These are phyloP conservation scores for Peziza echinospora DNA, from an alignment of 495 filamentous ascomycete species.

Conservation along the genomic window DNA sequence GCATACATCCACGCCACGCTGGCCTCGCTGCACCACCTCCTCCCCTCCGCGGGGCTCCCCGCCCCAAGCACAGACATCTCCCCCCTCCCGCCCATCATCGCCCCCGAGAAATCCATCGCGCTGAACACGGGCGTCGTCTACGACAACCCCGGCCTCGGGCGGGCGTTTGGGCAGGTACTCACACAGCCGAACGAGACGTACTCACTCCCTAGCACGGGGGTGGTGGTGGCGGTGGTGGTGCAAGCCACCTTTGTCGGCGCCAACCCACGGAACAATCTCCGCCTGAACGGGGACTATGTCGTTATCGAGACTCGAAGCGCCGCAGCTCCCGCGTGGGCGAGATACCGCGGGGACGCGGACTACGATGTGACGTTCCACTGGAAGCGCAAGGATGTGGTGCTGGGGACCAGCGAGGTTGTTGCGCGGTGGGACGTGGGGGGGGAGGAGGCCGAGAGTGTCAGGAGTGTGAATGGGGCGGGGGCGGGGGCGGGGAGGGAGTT, in stretches of 20 bases:
- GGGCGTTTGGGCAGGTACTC: conserved; percentile 52
- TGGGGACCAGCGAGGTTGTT: conserved; percentile 60
- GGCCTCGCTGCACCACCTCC: conserved; percentile 51
- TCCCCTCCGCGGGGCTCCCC: conserved; percentile 31
- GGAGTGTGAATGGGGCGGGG: conserved; percentile 35
- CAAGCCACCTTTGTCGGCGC: conserved; percentile 48
- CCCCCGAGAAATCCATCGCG: conserved; percentile 43
- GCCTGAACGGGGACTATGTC: conserved; percentile 55
- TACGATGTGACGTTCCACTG: conserved; percentile 67
- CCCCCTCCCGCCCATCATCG: conserved; percentile 60
- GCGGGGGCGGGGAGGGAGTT: conserved; percentile 41
- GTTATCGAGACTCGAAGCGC: conserved; percentile 43
- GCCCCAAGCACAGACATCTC: conserved; percentile 30
- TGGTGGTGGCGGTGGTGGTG: conserved; percentile 25
- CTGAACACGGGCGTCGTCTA: conserved; percentile 66
- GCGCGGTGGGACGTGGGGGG: conserved; percentile 38
- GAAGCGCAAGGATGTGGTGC: conserved; percentile 45
- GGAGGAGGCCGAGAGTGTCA: too few relatives aligned
- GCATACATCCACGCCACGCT: conserved; percentile 77
- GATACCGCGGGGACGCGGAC: conserved; percentile 50
- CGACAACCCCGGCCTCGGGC: conserved; percentile 49
- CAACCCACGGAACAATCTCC: conserved; percentile 74
- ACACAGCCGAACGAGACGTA: conserved; percentile 24
- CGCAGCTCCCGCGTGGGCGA: conserved; percentile 34
- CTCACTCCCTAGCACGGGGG: conserved; percentile 23